Evolutionary conservation across 441 rosid species (phyloP).

Genomic region (Eutrema salsugineum): DNA sequence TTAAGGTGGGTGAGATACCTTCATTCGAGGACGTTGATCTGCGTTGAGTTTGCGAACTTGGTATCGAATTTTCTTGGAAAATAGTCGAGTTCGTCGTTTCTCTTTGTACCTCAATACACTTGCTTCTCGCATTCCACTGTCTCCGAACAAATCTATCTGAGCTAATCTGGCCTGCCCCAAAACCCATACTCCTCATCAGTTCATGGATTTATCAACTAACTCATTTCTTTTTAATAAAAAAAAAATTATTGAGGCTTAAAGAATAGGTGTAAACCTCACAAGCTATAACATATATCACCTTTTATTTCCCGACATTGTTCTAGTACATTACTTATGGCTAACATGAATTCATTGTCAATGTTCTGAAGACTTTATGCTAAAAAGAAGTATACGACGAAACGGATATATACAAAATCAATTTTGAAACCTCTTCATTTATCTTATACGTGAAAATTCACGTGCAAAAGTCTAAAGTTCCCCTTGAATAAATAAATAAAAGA

Average conservation of each 20-base stretch:
- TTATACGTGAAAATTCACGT: constrained; percentile 26
- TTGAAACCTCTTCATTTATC: constrained; percentile 20
- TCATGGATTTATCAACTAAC: background rate
- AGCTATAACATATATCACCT: background rate
- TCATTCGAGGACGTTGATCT: constrained; percentile 85
- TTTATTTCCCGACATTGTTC: background rate
- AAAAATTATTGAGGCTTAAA: background rate
- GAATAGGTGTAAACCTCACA: background rate
- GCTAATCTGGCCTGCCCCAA: constrained; percentile 68
- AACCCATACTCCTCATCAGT: constrained; percentile 7
- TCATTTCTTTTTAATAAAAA: background rate
- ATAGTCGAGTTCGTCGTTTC: constrained; percentile 76
- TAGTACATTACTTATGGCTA: background rate
- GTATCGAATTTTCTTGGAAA: constrained; percentile 86
- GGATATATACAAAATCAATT: background rate
- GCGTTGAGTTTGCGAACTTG: constrained; percentile 85
- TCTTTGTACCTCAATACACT: constrained; percentile 85
- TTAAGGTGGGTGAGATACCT: constrained; percentile 43
- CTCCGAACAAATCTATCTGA: constrained; percentile 68
- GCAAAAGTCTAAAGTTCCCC: constrained; percentile 7
- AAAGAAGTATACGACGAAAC: background rate
- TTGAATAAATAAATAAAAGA: background rate
- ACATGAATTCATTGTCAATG: background rate
- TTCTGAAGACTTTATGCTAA: constrained; percentile 10
- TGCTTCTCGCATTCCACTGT: constrained; percentile 67